Evolutionary conservation across 352 stramenopile genomes (phyloP).

Genomic region (Nothophytophthora sp.): DNA sequence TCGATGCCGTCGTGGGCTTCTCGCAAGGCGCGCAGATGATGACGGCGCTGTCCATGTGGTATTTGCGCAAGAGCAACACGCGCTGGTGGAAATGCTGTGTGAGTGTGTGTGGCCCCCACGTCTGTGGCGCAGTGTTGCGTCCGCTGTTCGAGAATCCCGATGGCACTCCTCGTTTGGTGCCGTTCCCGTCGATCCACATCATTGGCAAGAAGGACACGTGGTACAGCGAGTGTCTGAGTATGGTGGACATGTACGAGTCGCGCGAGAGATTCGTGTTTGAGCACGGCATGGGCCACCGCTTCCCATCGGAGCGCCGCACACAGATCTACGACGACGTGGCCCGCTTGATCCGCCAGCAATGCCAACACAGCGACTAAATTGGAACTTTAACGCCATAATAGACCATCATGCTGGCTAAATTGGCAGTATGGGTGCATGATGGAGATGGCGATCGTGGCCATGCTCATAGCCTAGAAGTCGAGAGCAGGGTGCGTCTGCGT

Average conservation of each 20-base stretch:
- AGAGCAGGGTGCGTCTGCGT: too few species aligned
- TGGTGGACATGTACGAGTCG: conserved; percentile 44
- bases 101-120: conserved; percentile 34
- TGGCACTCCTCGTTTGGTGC: conserved; percentile 28
- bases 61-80: conserved; percentile 26
- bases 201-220: conserved; percentile 62
- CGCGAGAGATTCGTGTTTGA: conserved; percentile 39
- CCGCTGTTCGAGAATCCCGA: conserved; percentile 42
- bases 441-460: too few species aligned
- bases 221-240: conserved; percentile 34
- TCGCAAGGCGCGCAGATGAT: conserved; percentile 62
- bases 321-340: conserved; percentile 35
- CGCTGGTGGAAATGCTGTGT: conserved; percentile 55
- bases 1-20: conserved; percentile 71
- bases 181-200: conserved; percentile 67
- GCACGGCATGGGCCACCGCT: conserved; percentile 41
- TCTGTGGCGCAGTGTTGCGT: conserved; percentile 25
- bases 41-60: conserved; percentile 50
- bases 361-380: conserved; percentile 5
- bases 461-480: too few species aligned
- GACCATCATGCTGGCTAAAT: too few species aligned
- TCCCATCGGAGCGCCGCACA: conserved; percentile 35
- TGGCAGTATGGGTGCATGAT: too few species aligned
- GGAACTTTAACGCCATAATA: too few species aligned
- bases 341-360: conserved; percentile 27